phyloP scores from a whole-genome alignment of 23 red algal species.

The Pyropia haitanensis region DNA sequence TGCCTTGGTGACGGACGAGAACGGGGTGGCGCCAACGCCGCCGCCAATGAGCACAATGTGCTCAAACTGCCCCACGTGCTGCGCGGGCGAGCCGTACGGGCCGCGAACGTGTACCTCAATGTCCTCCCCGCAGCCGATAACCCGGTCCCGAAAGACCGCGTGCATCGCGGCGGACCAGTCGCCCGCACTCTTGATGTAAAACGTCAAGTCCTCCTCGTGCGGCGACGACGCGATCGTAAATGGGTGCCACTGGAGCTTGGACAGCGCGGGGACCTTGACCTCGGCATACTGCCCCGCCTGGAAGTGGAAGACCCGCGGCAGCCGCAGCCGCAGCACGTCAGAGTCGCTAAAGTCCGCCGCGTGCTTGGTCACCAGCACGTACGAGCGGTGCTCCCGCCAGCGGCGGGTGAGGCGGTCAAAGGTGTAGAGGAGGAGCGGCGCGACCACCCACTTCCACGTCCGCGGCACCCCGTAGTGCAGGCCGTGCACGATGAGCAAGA shows the following conservation, averaged over 20 bases:
- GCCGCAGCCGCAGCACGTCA: constrained; percentile 43
- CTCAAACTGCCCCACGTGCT: constrained; percentile 78
- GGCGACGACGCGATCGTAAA: constrained; percentile 65
- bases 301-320: constrained; percentile 64
- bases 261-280: constrained; percentile 48
- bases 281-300: constrained; percentile 81
- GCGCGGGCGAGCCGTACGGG: constrained; percentile 67
- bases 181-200: constrained; percentile 76
- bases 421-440: constrained; percentile 43
- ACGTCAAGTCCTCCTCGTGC: constrained; percentile 56
- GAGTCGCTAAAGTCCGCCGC: constrained; percentile 41
- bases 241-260: constrained; percentile 69
- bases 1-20: constrained; percentile 54
- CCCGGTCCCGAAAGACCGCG: constrained; percentile 38
- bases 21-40: constrained; percentile 75
- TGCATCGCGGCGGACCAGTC: constrained; percentile 71
- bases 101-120: constrained; percentile 71
- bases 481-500: constrained; percentile 44
- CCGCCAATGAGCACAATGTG: constrained; percentile 64
- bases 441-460: constrained; percentile 77
- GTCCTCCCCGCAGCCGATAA: constrained; percentile 12
- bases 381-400: constrained; percentile 32
- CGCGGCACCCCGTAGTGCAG: constrained; percentile 32
- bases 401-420: constrained; percentile 20
- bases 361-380: constrained; percentile 52